Evolutionary conservation across 345 rosid genomes (phyloP), one percentile per base, ranked within the genome.

Genomic region (Erodium maritimum): DNA sequence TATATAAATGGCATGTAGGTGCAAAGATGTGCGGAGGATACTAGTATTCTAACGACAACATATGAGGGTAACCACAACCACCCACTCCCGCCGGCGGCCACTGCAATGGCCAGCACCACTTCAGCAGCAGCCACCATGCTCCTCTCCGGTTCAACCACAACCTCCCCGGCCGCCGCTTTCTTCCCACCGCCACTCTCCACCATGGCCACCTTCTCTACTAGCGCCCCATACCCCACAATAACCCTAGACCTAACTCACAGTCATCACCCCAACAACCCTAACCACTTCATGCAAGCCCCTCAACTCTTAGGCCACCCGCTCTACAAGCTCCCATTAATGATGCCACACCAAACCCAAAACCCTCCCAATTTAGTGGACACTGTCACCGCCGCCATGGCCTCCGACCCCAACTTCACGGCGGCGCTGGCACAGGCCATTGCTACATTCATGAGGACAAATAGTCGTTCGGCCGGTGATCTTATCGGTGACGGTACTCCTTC

Each of bases 11-110:
- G 0, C 37, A 29, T 25, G 33, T 29, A 74, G 75, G 78, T 74
- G 33, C 80, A 76, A 58, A 63, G 80, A 18, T 76, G 80, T 62
- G 77, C 74, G 7, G 77, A 76, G 57, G 80, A 76, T 57, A 54
- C 60, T 22, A 56, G 69, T 10, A 76, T 76, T 46, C 63, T 76
- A 66, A 67, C 64, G 45, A 76, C 77, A 18, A 76, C 80, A 0
- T 76, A 76, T 23, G 80, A 76, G 64, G 80, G 77, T 25, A 72
- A 55, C 50, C 80, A 76, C 58, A 76, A 66, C 62, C 80, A 76
- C 51, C 80, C 80, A 6, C 64, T 76, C 2, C 80, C 80, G 5
- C 72, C 75, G 13, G 72, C 74, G 6, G 80, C 80, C 21, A 55
- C 65, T 60, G 69, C 77, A 4, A 66, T 72, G 70, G 80, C 80